Percentiles rank a stretch among this genome's conserved stretches.
These are phyloP conservation scores for Conoideocrella luteorostrata DNA, from an alignment of 2,329 filamentous ascomycete genomes.

Conservation along the genomic window DNA sequence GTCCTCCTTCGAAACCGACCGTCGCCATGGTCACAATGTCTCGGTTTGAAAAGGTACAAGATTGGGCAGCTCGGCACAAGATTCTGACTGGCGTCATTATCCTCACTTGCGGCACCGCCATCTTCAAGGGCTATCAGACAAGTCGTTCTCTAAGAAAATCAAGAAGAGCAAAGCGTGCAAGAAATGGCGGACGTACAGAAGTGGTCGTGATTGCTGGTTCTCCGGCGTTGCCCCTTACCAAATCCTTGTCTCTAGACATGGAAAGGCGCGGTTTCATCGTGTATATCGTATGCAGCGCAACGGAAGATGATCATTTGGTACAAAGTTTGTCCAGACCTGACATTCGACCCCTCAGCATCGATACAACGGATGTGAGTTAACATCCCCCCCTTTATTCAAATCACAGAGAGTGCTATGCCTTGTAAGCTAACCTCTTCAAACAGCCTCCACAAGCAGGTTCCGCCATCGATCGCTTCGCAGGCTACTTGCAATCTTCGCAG, in stretches of 20 bases:
- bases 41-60: conserved; percentile 49
- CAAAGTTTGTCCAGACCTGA: conserved; percentile 72
- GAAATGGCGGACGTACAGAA: conserved; percentile 79
- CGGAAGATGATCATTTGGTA: conserved; percentile 77
- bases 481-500: conserved; percentile 67
- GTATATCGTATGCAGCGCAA: conserved; percentile 79
- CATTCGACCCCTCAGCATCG: conserved; percentile 73
- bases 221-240: conserved; percentile 74
- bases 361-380: conserved; percentile 67
- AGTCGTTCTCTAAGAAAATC: conserved; percentile 56
- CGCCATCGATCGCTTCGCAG: conserved; percentile 65
- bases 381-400: background rate
- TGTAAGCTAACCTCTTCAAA: conserved; percentile 1
- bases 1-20: conserved; percentile 36
- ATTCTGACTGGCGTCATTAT: conserved; percentile 66
- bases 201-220: conserved; percentile 87
- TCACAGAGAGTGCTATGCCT: conserved; percentile 2
- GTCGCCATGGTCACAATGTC: conserved; percentile 27
- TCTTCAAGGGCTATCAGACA: conserved; percentile 44
- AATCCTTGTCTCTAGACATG: conserved; percentile 76
- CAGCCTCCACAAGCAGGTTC: conserved; percentile 62
- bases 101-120: conserved; percentile 61
- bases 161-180: conserved; percentile 69
- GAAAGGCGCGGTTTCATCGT: conserved; percentile 91
- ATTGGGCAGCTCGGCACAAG: conserved; percentile 69